Evolutionary conservation across 2,329 filamentous ascomycete genomes (phyloP), one percentile per base, ranked within the genome.

Genomic region (Didymella lethalis): DNA sequence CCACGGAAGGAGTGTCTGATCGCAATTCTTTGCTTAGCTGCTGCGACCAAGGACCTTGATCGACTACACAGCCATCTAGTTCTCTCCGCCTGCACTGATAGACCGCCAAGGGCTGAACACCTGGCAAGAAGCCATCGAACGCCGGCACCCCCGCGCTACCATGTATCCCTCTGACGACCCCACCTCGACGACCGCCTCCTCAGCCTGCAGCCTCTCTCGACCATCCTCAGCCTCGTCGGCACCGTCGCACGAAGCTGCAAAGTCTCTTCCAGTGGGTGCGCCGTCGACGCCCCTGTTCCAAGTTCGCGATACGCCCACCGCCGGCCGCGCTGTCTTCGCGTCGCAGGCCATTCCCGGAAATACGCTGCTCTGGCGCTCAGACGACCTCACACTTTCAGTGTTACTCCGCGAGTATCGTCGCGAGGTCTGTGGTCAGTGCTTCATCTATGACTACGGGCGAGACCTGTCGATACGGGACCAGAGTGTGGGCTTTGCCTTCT

Each of bases 381-480:
- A 70, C n/a, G 72, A 77, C 18, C 74, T 80, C 1, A 71, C 75
- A 3, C 69, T 78, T 1, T 74, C 74, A 29, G 78, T 82, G 8
- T 60, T 83, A 4, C 75, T 80, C 40, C 77, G 79, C 46, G 74
- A 80, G 48, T 83, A 82, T 65, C 73, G 78, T 8, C 79, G 80
- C 40, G 81, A 83, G 70, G 81, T 82, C 11, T 83, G 81, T 68
- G 80, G 77, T 0, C 71, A 78, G 26, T 83, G 81, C 65, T 82
- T 83, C 54, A 54, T 57, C 20, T 83, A 82, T 65, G 77, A 82
- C 29, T 70, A 77, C 23, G 81, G 81, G 1, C 72, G 78, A 3
- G 77, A 77, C 43, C 66, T 81, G 57, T 66, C 67, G 6, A 67
- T 81, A 5, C 74, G 78, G 16, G 76, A 80, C 36, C 61, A 66